Conservation (phyloP, 2,329 filamentous ascomycete genomes). For the Aspergillus tamarii region DNA sequence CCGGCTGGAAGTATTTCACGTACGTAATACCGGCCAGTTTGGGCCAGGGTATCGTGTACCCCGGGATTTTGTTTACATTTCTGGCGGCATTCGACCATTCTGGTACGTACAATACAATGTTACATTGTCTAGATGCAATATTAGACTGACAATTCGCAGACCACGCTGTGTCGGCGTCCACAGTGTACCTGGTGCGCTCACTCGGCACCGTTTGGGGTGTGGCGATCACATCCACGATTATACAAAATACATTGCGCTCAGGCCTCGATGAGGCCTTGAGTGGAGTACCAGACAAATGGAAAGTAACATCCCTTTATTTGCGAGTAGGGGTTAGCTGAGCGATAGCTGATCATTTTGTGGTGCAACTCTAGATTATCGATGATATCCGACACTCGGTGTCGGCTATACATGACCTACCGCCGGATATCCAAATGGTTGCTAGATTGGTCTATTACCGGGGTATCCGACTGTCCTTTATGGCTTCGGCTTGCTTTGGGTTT, state of each 20-base stretch:
- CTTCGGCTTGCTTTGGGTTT: constrained; percentile 56
- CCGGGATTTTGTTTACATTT: constrained; percentile 61
- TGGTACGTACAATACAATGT: constrained; percentile 44
- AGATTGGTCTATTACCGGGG: constrained; percentile 64
- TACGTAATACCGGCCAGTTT: constrained; percentile 52
- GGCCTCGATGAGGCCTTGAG: constrained; percentile 58
- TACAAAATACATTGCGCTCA: constrained; percentile 63
- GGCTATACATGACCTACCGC: constrained; percentile 57
- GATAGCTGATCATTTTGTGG: constrained; percentile 28
- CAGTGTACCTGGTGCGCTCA: constrained; percentile 66
- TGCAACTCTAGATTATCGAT: constrained; percentile 57
- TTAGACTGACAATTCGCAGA: constrained; percentile 44
- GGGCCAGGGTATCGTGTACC: constrained; percentile 52
- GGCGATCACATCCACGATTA: constrained; percentile 63
- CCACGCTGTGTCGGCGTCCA: constrained; percentile 65
- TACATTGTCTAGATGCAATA: rapidly evolving
- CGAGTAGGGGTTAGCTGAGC: not conserved
- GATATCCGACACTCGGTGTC: constrained; percentile 65
- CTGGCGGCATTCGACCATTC: constrained; percentile 65
- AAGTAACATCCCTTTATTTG: constrained; percentile 49
- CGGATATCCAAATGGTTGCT: constrained; percentile 60
- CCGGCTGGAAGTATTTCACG: constrained; percentile 49
- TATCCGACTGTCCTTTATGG: constrained; percentile 59
- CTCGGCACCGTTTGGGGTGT: constrained; percentile 68
- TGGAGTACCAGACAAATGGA: constrained; percentile 61